Evolutionary conservation across 768 basidiomycete species (phyloP).

Genomic region (Dioszegia aurantiaca): DNA sequence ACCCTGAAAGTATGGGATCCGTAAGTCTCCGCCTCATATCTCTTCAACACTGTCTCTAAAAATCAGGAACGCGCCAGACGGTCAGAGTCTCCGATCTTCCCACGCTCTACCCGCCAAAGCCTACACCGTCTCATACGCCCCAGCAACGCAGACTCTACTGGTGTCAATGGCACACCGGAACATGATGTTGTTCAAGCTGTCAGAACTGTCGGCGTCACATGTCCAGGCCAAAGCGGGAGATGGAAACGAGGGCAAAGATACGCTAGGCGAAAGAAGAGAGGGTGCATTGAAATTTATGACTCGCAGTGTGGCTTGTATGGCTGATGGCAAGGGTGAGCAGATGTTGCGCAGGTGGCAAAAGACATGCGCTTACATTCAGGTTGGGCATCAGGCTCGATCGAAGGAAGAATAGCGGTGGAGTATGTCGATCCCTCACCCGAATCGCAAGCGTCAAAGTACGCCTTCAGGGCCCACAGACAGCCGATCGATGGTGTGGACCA

Average conservation of each 20-base stretch:
- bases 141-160: slow-evolving; percentile 74
- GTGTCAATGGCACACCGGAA: slow-evolving; percentile 88
- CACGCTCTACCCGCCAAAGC: slow-evolving; percentile 75
- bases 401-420: slow-evolving; percentile 94
- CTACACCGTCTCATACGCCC: slow-evolving; percentile 68
- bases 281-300: slow-evolving; percentile 96
- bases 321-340: slow-evolving; percentile 79
- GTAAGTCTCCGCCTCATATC: slow-evolving; percentile 24
- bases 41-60: neutral
- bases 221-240: slow-evolving; percentile 28
- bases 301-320: slow-evolving; percentile 84
- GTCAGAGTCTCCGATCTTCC: slow-evolving; percentile 60
- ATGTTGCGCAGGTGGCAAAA: neutral
- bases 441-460: slow-evolving; percentile 83
- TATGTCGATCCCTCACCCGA: slow-evolving; percentile 82
- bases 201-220: slow-evolving; percentile 60
- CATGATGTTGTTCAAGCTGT: slow-evolving; percentile 83
- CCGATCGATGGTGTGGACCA: slow-evolving; percentile 87
- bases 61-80: slow-evolving; percentile 41
- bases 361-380: slow-evolving; percentile 56
- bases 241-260: slow-evolving; percentile 56
- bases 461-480: slow-evolving; percentile 95
- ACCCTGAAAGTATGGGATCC: slow-evolving; percentile 83
- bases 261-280: slow-evolving; percentile 69
- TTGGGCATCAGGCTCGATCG: slow-evolving; percentile 88